A percentile compares a stretch with the other conserved stretches of the same genome.
Conservation (phyloP, 163 green algal species). For the Chlamydomonas reinhardtii region DNA sequence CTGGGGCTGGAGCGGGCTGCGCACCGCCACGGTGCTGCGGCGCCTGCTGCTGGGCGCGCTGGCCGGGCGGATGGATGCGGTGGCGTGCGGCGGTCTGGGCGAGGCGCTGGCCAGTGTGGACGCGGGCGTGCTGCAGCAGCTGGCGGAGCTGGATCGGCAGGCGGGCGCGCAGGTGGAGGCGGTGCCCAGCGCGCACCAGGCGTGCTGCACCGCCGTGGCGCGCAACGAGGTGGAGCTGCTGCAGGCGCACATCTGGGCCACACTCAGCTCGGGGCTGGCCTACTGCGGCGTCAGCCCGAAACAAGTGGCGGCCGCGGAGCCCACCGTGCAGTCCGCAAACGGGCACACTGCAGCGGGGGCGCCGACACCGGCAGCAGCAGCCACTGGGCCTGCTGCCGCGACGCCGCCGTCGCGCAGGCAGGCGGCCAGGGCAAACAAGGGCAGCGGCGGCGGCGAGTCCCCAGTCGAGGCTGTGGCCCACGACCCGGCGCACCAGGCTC, state of each 20-base stretch:
- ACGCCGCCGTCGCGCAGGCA: too few relatives aligned
- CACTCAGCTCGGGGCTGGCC: not conserved
- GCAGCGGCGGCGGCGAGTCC: not conserved
- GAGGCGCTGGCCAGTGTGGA: conserved; percentile 24
- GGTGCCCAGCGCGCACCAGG: not conserved
- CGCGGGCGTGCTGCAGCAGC: not conserved
- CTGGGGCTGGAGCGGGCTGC: conserved; percentile 38
- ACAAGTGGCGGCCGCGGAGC: not conserved
- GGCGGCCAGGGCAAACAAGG: too few relatives aligned
- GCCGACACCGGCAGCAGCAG: not conserved
- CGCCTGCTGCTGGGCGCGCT: not conserved
- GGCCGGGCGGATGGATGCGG: not conserved
- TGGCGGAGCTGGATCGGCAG: not conserved
- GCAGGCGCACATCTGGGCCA: conserved; percentile 35
- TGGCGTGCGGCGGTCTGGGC: too few relatives aligned
- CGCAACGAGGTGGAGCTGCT: conserved; percentile 35
- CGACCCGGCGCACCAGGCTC: not conserved
- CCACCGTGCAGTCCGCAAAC: not conserved
- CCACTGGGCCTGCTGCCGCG: too few relatives aligned
- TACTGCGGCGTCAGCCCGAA: not conserved
- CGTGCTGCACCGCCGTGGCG: not conserved
- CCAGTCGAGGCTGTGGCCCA: not conserved
- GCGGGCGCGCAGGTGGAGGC: conserved; percentile 1
- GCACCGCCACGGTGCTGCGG: conserved; percentile 14
- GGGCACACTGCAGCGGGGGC: not conserved